phyloP scores from a whole-genome alignment of 345 rosid genomes.

The Sonneratia alba region DNA sequence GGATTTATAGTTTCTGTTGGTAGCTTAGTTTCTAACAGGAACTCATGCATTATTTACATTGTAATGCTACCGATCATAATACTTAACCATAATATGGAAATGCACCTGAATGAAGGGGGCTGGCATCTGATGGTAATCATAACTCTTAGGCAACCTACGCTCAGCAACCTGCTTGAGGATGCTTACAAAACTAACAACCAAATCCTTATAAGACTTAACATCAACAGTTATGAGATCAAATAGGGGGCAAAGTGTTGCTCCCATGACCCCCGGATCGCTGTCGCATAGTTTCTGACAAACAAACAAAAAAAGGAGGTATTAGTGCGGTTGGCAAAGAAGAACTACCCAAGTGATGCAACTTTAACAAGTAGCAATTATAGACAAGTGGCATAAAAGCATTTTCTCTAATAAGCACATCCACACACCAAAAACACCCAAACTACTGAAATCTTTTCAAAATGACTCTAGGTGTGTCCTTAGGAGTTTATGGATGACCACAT shows the following conservation, averaged over 20 bases:
- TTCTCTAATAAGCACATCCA: background rate
- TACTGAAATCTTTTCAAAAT: background rate
- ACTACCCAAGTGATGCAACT: background rate
- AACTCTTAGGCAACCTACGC: conserved; percentile 78
- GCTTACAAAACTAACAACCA: conserved; percentile 83
- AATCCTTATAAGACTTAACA: conserved; percentile 67
- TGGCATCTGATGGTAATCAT: conserved; percentile 97
- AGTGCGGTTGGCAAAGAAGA: background rate
- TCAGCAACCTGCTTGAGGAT: conserved; percentile 94
- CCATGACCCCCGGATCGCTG: conserved; percentile 98
- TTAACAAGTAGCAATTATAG: background rate
- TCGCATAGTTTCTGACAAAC: conserved; percentile 66
- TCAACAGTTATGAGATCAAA: conserved; percentile 73
- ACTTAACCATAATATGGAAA: background rate
- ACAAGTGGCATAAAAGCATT: background rate
- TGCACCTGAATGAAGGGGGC: conserved; percentile 96
- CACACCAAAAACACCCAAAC: background rate
- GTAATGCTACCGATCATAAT: background rate
- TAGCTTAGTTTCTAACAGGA: background rate
- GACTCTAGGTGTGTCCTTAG: background rate
- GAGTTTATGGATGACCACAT: background rate
- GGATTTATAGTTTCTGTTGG: background rate
- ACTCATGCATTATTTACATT: background rate
- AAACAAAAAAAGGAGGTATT: conserved; percentile 9
- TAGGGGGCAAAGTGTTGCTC: conserved; percentile 91